Evolutionary conservation across 2,329 filamentous ascomycete species (phyloP).

Genomic region (Hymenoscyphus fraxineus): DNA sequence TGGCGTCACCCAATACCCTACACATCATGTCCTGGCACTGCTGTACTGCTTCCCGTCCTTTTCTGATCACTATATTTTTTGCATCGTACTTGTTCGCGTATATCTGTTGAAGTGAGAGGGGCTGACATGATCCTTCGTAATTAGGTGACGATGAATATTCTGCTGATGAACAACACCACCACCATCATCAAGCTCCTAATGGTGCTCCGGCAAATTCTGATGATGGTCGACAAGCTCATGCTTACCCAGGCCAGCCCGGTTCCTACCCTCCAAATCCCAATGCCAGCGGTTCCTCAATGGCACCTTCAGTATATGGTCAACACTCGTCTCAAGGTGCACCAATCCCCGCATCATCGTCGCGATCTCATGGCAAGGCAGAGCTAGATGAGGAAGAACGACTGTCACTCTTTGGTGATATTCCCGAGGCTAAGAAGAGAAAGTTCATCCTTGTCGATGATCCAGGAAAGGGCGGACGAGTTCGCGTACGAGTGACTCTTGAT

Average conservation of each 20-base stretch:
- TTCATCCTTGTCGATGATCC: slow-evolving; percentile 94
- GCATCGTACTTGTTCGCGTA: slow-evolving; percentile 21
- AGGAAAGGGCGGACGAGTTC: slow-evolving; percentile 73
- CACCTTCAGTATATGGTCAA: slow-evolving; percentile 53
- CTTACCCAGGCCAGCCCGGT: slow-evolving; percentile 66
- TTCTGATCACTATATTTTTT: slow-evolving; percentile 5
- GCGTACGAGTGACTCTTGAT: slow-evolving; percentile 90
- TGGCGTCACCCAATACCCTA: slow-evolving; percentile 27
- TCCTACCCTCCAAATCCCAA: slow-evolving; percentile 59
- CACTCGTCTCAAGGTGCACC: slow-evolving; percentile 41
- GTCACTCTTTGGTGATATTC: slow-evolving; percentile 80
- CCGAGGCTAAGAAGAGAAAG: slow-evolving; percentile 87
- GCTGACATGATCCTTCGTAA: slow-evolving; percentile 32
- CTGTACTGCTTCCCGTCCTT: slow-evolving; percentile 25
- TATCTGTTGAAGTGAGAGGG: slow-evolving; percentile 31
- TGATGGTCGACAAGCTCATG: slow-evolving; percentile 70
- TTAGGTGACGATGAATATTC: slow-evolving; percentile 59
- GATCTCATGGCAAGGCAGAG: slow-evolving; percentile 30
- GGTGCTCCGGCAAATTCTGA: slow-evolving; percentile 51
- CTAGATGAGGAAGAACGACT: slow-evolving; percentile 50
- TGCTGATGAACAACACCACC: slow-evolving; percentile 60
- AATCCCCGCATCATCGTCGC: slow-evolving; percentile 33
- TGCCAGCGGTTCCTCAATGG: slow-evolving; percentile 56
- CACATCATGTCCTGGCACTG: slow-evolving; percentile 29
- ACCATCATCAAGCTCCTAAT: slow-evolving; percentile 60